phyloP scores from a whole-genome alignment of 768 basidiomycete genomes.

The Xerocomellus chrysenteron region DNA sequence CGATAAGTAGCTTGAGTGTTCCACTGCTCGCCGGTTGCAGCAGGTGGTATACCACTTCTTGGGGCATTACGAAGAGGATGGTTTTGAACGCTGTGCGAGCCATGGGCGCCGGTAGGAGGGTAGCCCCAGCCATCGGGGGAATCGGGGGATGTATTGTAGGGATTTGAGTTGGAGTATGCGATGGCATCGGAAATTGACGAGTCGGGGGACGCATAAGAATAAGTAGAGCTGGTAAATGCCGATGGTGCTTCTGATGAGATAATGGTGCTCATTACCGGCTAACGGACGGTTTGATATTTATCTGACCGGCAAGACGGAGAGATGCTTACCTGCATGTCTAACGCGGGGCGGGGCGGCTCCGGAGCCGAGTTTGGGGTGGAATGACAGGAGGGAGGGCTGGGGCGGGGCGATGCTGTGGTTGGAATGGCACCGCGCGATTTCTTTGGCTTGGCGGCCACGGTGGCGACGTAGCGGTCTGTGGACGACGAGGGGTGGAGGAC shows the following conservation, averaged over 20 bases:
- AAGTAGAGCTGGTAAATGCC: slow-evolving; percentile 42
- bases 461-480: slow-evolving; percentile 64
- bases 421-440: slow-evolving; percentile 36
- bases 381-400: slow-evolving; percentile 48
- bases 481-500: slow-evolving; percentile 83
- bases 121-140: slow-evolving; percentile 59
- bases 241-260: slow-evolving; percentile 38
- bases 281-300: background rate
- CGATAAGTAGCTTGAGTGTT: slow-evolving; percentile 25
- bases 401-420: slow-evolving; percentile 31
- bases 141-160: slow-evolving; percentile 44
- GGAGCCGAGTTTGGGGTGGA: slow-evolving; percentile 49
- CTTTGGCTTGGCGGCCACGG: slow-evolving; percentile 36
- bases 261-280: slow-evolving; percentile 38
- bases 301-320: background rate
- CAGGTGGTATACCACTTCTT: slow-evolving; percentile 22
- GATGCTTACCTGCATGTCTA: slow-evolving; percentile 44
- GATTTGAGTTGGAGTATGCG: slow-evolving; percentile 41
- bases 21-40: slow-evolving; percentile 22
- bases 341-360: slow-evolving; percentile 32
- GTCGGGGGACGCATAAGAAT: slow-evolving; percentile 43
- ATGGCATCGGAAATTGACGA: slow-evolving; percentile 41
- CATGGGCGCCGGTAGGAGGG: slow-evolving; percentile 30
- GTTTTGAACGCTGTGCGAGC: slow-evolving; percentile 43
- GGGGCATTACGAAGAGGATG: slow-evolving; percentile 45